A percentile compares a stretch with the other conserved stretches of the same genome.
Evolutionary conservation across 768 basidiomycete genomes (phyloP).

Genomic region (Exsudoporus frostii): DNA sequence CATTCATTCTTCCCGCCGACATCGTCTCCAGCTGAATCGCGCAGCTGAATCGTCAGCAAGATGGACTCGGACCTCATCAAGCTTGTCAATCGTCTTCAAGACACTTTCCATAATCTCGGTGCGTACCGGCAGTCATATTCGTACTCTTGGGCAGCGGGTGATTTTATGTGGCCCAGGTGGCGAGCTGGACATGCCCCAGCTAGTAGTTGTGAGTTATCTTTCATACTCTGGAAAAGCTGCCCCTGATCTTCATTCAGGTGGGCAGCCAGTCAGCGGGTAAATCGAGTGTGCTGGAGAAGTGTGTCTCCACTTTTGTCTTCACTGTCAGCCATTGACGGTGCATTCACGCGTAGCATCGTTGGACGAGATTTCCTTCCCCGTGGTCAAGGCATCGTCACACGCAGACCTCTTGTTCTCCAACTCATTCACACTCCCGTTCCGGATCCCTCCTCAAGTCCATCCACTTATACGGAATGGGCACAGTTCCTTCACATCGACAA

Average conservation of each 20-base stretch:
- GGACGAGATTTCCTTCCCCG: conserved; percentile 89
- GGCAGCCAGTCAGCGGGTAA: conserved; percentile 97
- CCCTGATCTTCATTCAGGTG: conserved; percentile 49
- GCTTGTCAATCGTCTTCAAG: conserved; percentile 93
- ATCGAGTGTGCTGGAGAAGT: conserved; percentile 96
- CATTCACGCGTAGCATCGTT: conserved; percentile 64
- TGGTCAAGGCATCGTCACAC: conserved; percentile 92
- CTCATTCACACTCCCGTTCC: conserved; percentile 86
- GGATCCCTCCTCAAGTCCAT: conserved; percentile 41
- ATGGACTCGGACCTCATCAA: conserved; percentile 97
- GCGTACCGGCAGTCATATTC: conserved; percentile 28
- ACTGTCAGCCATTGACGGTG: not conserved
- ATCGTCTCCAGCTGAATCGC: not conserved
- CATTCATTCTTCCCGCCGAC: conserved; percentile 1
- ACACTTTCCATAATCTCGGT: conserved; percentile 88
- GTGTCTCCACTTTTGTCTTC: conserved; percentile 31
- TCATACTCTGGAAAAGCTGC: not conserved
- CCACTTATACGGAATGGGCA: conserved; percentile 77
- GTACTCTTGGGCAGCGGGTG: conserved; percentile 2
- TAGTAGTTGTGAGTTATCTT: conserved; percentile 68
- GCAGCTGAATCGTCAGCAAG: conserved; percentile 6
- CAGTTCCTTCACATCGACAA: conserved; percentile 98
- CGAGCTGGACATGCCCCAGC: conserved; percentile 90
- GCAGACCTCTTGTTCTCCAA: conserved; percentile 92
- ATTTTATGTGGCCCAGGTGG: conserved; percentile 51